Base-by-base conservation (phyloP, 2,329 filamentous ascomycete species). In the Diaporthe aspalathi region DNA sequence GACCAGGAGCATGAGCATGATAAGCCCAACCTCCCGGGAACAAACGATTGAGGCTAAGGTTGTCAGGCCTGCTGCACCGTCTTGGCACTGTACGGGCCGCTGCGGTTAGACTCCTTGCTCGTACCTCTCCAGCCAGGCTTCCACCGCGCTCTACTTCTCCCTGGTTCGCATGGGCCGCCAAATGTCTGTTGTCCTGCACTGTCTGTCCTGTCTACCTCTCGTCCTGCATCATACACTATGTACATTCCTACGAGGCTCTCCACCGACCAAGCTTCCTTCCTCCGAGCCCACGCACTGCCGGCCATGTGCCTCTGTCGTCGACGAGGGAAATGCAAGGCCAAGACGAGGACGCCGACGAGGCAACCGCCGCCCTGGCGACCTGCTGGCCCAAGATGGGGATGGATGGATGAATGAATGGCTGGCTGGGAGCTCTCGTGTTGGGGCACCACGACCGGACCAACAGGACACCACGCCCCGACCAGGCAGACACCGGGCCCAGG, bases 51-150 rank as follows among this genome's bases (percentile, higher is more conserved):
- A 38, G 9, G 40, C 40, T 68, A 47, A 60, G 67, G 56, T 60
- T 50, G 53, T 68, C 67, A 68, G 67, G n/a, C 49, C 27, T 47
- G 40, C 53, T 27, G 50, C 53, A 47, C 67, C 22, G 53, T 68
- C 67, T 68, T 60, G 43, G 53, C 43, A 68, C 67, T 62, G 53
- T 68, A 60, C 67, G 67, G 67, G 67, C 53, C 67, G 53, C 27
- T 50, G 67, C 66, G 53, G n/a, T 38, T 60, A 68, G 67, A 68
- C 54, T 22, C 32, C n/a, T 43, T 5, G 12, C n/a, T 38, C 32
- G 53, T 47, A 47, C 16, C 17, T 38, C 5, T 17, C 1, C 0
- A 5, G 20, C n/a, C 16, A 24, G 8, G 6, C 16, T 22, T 7
- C 14, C 2, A 27, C 24, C 8, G 29, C 32, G 1, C 12, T 29